Percentiles rank a stretch among this genome's conserved stretches.
These are phyloP conservation scores for Cutaneotrichosporon sp. DNA, from an alignment of 1,284 basidiomycete species.

Conservation along the genomic window DNA sequence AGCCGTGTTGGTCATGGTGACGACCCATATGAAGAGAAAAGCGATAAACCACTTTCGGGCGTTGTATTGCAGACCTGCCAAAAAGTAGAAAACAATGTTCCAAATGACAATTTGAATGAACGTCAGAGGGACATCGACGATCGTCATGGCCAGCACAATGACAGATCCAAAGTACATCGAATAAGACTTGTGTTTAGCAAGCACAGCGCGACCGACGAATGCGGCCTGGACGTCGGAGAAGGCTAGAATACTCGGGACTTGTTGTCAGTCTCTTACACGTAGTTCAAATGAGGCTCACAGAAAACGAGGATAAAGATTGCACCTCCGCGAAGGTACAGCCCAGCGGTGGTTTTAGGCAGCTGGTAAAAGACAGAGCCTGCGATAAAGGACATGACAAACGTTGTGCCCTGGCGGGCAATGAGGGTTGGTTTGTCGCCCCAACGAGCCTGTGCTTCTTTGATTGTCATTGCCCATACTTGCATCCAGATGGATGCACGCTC, in stretches of 20 bases:
- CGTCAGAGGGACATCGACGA: constrained; percentile 55
- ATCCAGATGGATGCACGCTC: constrained; percentile 27
- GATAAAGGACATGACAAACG: constrained; percentile 43
- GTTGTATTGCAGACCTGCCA: constrained; percentile 26
- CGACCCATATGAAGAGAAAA: constrained; percentile 29
- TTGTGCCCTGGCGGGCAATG: constrained; percentile 38
- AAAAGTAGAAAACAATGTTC: constrained; percentile 44
- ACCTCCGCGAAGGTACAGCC: constrained; percentile 67
- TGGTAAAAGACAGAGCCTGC: constrained; percentile 70
- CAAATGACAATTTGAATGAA: constrained; percentile 46
- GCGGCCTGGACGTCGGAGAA: constrained; percentile 66
- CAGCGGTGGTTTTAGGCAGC: constrained; percentile 57
- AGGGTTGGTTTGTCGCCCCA: constrained; percentile 31
- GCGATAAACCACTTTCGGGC: constrained; percentile 43
- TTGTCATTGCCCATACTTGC: constrained; percentile 34
- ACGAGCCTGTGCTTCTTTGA: constrained; percentile 38
- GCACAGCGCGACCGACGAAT: constrained; percentile 66
- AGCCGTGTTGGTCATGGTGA: constrained; percentile 25
- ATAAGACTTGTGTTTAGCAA: constrained; percentile 53
- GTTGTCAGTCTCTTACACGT: not conserved
- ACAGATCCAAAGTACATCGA: constrained; percentile 48
- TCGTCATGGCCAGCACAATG: constrained; percentile 58
- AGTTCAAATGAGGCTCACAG: constrained; percentile 22
- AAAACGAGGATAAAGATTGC: constrained; percentile 50
- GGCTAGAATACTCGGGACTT: constrained; percentile 49